Evolutionary conservation across 83 land plant genomes (phyloP).

Genomic region (Isoetes engelmannii): DNA sequence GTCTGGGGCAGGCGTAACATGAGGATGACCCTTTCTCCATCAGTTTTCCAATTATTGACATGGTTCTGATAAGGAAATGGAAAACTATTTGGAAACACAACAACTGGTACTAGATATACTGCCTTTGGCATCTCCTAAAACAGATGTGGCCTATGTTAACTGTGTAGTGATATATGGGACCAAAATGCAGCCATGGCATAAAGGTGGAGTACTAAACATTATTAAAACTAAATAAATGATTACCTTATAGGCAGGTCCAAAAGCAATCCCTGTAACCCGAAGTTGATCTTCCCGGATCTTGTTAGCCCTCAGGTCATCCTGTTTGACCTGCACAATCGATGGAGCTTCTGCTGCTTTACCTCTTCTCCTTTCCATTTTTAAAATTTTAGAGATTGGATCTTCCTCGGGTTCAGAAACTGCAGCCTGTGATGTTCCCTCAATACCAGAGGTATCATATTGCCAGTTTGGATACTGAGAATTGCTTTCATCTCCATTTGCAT

Average conservation of each 20-base stretch:
- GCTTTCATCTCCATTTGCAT: constrained; percentile 2
- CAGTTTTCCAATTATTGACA: neutral
- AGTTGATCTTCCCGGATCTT: constrained; percentile 38
- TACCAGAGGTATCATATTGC: neutral
- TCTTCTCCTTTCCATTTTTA: constrained; percentile 26
- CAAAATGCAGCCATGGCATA: neutral
- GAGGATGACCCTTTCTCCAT: no score
- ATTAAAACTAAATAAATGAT: neutral
- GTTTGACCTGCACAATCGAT: constrained; percentile 33
- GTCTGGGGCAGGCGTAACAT: no score
- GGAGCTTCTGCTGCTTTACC: constrained; percentile 23
- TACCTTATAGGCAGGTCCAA: constrained; percentile 36
- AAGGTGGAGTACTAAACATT: neutral
- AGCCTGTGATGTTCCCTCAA: neutral
- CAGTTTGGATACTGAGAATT: neutral
- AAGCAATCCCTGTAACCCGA: constrained; percentile 36
- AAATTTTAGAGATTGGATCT: constrained; percentile 32
- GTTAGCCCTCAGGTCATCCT: constrained; percentile 33
- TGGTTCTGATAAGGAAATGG: neutral
- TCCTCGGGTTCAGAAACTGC: neutral
- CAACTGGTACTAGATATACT: neutral
- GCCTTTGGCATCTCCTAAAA: neutral
- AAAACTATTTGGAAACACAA: neutral
- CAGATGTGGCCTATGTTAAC: neutral
- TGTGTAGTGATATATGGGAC: neutral